These are phyloP conservation scores for Populus alba DNA, from an alignment of 345 rosid species.

Conservation along the genomic window DNA sequence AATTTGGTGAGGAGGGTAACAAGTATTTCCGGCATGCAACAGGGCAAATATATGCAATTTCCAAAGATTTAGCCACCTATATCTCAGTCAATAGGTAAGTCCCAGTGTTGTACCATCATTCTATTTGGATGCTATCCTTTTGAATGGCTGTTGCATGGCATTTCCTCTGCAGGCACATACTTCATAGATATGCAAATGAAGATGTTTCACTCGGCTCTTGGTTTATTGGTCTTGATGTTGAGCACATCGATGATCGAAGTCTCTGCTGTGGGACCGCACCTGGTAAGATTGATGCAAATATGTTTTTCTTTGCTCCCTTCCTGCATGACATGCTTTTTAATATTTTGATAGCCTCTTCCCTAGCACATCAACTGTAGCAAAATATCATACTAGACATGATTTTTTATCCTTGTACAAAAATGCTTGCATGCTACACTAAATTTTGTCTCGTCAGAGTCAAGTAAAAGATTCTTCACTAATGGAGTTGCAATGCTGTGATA, in stretches of 20 bases:
- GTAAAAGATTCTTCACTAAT: not conserved
- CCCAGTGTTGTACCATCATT: not conserved
- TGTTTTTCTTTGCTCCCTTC: not conserved
- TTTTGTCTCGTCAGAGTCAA: not conserved
- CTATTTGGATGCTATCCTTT: not conserved
- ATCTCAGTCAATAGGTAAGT: slow-evolving; percentile 74
- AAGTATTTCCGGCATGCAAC: slow-evolving; percentile 94
- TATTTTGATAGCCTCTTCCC: not conserved
- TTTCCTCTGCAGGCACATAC: slow-evolving; percentile 54
- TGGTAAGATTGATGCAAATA: slow-evolving; percentile 42
- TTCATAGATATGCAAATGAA: slow-evolving; percentile 89
- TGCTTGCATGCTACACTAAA: not conserved
- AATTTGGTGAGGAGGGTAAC: slow-evolving; percentile 94
- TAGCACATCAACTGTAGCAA: not conserved
- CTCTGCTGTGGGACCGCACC: slow-evolving; percentile 92
- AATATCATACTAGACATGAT: not conserved
- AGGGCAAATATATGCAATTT: slow-evolving; percentile 89
- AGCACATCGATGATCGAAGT: slow-evolving; percentile 87
- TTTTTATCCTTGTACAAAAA: not conserved
- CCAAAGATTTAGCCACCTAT: slow-evolving; percentile 90
- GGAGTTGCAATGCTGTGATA: slow-evolving; percentile 1
- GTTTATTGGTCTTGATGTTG: slow-evolving; percentile 97
- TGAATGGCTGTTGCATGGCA: slow-evolving; percentile 5
- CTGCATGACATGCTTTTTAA: not conserved
- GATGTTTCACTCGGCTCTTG: slow-evolving; percentile 94